phyloP scores from a whole-genome alignment of 768 basidiomycete species.

The Lentinula aciculospora region DNA sequence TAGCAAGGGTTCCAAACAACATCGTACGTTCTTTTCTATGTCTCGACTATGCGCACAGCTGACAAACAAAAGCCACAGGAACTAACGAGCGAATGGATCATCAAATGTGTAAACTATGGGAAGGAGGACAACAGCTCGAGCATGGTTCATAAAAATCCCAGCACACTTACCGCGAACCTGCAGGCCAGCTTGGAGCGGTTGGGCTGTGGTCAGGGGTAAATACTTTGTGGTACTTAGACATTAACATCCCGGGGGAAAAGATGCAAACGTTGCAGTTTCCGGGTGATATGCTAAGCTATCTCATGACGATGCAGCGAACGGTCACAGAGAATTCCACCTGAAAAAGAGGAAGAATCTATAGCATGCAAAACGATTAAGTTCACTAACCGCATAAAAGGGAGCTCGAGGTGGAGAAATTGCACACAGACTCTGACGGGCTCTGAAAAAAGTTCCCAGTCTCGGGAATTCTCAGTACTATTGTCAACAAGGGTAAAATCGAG shows the following conservation, averaged over 20 bases:
- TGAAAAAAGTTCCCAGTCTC: too few relatives aligned
- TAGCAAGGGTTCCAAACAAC: slow-evolving; percentile 9
- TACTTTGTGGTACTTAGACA: slow-evolving; percentile 10
- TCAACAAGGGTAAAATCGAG: too few relatives aligned
- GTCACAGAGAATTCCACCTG: background rate
- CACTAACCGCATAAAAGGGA: too few relatives aligned
- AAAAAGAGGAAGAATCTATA: background rate
- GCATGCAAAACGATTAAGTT: too few relatives aligned
- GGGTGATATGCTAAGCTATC: background rate
- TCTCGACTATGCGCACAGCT: background rate
- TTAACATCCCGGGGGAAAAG: slow-evolving; percentile 7
- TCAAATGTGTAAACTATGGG: slow-evolving; percentile 14
- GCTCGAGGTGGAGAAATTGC: too few relatives aligned
- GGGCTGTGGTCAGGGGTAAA: slow-evolving; percentile 2
- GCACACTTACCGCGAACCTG: background rate
- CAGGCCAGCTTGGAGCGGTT: background rate
- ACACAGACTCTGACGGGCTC: too few relatives aligned
- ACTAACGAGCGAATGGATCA: slow-evolving; percentile 18
- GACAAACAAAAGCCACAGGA: slow-evolving; percentile 11
- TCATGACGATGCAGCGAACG: background rate
- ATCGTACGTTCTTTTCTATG: slow-evolving; percentile 3
- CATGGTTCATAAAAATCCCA: background rate
- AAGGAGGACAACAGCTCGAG: slow-evolving; percentile 8
- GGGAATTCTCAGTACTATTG: too few relatives aligned
- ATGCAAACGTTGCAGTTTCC: background rate